Evolutionary conservation across 208 protist genomes (phyloP).

Genomic region (Trypanosoma theileri): DNA sequence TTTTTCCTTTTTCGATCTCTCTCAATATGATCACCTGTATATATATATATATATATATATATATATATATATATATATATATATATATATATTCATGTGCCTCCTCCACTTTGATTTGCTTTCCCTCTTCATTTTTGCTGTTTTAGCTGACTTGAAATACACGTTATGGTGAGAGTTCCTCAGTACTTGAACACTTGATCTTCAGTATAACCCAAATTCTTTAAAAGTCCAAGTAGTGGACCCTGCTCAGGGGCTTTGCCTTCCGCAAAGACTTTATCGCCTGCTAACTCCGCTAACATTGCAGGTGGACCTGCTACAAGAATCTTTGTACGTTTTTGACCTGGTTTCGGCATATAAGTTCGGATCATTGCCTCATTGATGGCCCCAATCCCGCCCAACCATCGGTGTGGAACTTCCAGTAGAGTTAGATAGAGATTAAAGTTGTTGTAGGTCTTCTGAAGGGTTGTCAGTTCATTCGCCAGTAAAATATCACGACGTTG

Average conservation of each 20-base stretch:
- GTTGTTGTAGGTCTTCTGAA: conserved; percentile 85
- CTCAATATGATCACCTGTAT: neutral
- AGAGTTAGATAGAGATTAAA: conserved; percentile 93
- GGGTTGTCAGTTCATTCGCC: conserved; percentile 86
- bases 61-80: neutral
- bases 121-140: too few relatives aligned
- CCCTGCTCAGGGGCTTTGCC: conserved; percentile 32
- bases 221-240: conserved; percentile 39
- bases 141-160: too few relatives aligned
- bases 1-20: conserved; percentile 1
- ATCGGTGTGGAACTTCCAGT: conserved; percentile 81
- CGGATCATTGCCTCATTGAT: conserved; percentile 90
- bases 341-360: conserved; percentile 78
- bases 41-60: neutral
- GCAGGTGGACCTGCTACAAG: conserved; percentile 40
- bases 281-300: conserved; percentile 36
- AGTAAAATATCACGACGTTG: conserved; percentile 92
- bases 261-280: conserved; percentile 34
- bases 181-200: conserved; percentile 60
- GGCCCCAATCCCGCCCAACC: conserved; percentile 86
- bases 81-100: too few relatives aligned
- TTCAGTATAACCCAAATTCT: conserved; percentile 51
- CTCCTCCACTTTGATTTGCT: too few relatives aligned
- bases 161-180: neutral
- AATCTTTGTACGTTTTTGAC: conserved; percentile 28